Conservation (phyloP, 371 early-diverging fungal genomes). For the Racocetra persica region DNA sequence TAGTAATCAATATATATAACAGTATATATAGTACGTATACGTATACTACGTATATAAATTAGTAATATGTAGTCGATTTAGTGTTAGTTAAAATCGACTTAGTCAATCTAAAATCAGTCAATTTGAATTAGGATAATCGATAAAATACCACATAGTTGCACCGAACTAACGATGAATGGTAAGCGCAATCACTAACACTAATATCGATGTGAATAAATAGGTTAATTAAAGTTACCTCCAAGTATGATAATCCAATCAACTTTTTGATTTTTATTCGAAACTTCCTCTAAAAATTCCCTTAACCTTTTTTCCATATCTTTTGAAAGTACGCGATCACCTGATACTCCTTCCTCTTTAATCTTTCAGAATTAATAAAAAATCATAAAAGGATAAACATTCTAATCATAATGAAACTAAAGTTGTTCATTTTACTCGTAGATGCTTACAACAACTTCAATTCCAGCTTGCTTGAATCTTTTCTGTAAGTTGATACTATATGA, state of each 20-base stretch:
- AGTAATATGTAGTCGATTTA: too few species aligned
- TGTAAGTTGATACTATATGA: background rate
- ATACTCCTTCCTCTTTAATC: background rate
- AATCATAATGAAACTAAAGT: background rate
- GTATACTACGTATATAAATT: background rate
- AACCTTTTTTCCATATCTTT: background rate
- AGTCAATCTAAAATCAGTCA: too few species aligned
- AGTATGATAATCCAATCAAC: conserved; percentile 14
- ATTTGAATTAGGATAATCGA: background rate
- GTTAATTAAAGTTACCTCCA: background rate
- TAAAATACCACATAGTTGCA: too few species aligned
- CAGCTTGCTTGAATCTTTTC: conserved; percentile 7
- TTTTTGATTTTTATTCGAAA: background rate
- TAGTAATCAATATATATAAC: too few species aligned
- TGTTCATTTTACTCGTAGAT: background rate
- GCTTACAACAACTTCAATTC: conserved; percentile 1
- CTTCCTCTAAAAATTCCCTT: background rate
- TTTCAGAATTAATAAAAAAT: background rate
- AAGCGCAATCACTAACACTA: too few species aligned
- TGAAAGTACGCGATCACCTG: background rate
- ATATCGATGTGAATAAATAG: background rate
- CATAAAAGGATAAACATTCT: background rate
- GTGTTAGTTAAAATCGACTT: too few species aligned
- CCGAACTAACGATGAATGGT: too few species aligned
- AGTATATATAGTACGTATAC: too few species aligned